Evolutionary conservation across 2,329 filamentous ascomycete genomes (phyloP).

Genomic region (Metarhizium robertsii): DNA sequence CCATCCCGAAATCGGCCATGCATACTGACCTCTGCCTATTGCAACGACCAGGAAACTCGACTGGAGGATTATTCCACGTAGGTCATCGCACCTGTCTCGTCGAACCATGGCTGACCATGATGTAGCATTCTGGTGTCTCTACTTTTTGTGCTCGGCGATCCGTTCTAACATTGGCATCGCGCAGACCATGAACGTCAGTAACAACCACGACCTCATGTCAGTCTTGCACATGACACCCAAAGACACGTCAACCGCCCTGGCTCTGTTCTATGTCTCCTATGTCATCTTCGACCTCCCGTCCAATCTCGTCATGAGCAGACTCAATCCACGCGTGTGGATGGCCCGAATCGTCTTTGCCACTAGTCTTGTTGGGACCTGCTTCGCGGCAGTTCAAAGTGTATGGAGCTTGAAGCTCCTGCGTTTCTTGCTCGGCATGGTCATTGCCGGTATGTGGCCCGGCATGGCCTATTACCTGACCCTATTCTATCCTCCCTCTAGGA

Average conservation of each 20-base stretch:
- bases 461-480: conserved; percentile 90
- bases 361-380: conserved; percentile 73
- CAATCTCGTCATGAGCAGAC: conserved; percentile 77
- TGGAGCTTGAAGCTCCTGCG: conserved; percentile 87
- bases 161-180: conserved; percentile 85
- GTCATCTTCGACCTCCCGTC: conserved; percentile 84
- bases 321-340: conserved; percentile 87
- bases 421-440: conserved; percentile 76
- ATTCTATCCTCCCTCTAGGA: conserved; percentile 82
- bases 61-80: conserved; percentile 49
- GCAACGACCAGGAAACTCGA: conserved; percentile 38
- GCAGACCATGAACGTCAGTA: conserved; percentile 78
- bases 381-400: conserved; percentile 69
- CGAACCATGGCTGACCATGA: conserved; percentile 4
- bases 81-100: conserved; percentile 6
- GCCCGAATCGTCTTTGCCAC: conserved; percentile 82
- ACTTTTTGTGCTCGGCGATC: conserved; percentile 88
- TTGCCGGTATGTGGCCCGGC: conserved; percentile 90
- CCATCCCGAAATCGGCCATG: neutral
- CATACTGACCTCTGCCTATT: neutral
- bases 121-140: conserved; percentile 78
- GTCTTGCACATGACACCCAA: conserved; percentile 61
- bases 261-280: conserved; percentile 87
- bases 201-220: conserved; percentile 64
- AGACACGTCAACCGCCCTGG: conserved; percentile 75